Evolutionary conservation across 2,329 filamentous ascomycete species (phyloP).

Genomic region (Monosporascus cannonballus): DNA sequence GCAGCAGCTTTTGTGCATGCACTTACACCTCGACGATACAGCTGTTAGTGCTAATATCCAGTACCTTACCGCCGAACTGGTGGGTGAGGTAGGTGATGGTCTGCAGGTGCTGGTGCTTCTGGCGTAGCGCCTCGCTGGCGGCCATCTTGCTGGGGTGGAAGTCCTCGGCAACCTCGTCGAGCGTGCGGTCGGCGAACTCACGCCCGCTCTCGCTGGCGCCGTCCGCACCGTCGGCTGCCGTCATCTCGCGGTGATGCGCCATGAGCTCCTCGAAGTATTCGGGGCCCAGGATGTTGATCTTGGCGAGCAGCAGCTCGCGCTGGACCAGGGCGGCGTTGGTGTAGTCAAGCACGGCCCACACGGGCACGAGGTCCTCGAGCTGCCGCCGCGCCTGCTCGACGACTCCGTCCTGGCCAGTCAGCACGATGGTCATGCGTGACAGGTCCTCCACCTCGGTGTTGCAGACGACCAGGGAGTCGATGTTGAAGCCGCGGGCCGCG

Average conservation of each 20-base stretch:
- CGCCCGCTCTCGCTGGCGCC: conserved; percentile 10
- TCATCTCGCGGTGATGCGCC: conserved; percentile 89
- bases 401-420: conserved; percentile 92
- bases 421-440: conserved; percentile 97
- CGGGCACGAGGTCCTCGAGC: conserved; percentile 91
- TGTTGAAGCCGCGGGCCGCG: conserved; percentile 96
- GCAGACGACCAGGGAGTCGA: conserved; percentile 96
- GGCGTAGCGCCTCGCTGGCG: conserved; percentile 79
- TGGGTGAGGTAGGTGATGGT: conserved; percentile 95
- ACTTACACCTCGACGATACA: conserved; percentile 96
- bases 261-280: conserved; percentile 98
- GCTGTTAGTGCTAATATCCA: conserved; percentile 97
- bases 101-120: conserved; percentile 96
- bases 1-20: not conserved
- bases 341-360: conserved; percentile 98
- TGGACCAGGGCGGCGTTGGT: conserved; percentile 88
- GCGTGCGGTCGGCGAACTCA: conserved; percentile 31
- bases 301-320: conserved; percentile 89
- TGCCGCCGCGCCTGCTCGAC: conserved; percentile 95
- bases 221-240: conserved; percentile 36
- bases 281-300: conserved; percentile 92
- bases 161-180: conserved; percentile 52
- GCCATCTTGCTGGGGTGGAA: conserved; percentile 88
- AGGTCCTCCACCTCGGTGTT: conserved; percentile 96
- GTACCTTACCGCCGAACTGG: conserved; percentile 94